These are phyloP conservation scores for Pythium sp. DNA, from an alignment of 352 stramenopile genomes.

Conservation along the genomic window DNA sequence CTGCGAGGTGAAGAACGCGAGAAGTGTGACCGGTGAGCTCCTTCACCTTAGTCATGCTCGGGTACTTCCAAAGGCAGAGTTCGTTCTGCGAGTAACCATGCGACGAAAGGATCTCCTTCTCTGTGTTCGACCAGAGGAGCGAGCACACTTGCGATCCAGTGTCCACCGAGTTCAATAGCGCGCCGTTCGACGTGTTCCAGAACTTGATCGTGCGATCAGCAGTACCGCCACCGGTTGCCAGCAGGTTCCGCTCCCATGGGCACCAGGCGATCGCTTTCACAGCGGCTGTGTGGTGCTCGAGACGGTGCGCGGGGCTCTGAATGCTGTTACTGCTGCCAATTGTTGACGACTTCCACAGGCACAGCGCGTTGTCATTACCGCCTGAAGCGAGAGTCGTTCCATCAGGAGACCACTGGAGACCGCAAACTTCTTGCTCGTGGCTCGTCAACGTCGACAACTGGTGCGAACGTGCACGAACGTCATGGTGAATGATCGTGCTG, in stretches of 20 bases:
- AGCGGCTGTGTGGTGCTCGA: conserved; percentile 96
- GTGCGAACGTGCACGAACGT: conserved; percentile 70
- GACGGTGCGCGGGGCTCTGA: conserved; percentile 61
- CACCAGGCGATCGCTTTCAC: conserved; percentile 99
- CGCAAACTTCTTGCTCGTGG: conserved; percentile 98
- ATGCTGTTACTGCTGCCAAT: conserved; percentile 58
- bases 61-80: conserved; percentile 99
- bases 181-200: conserved; percentile 96
- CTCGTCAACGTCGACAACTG: conserved; percentile 89
- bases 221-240: conserved; percentile 97
- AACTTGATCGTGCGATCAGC: conserved; percentile 99
- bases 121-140: conserved; percentile 91
- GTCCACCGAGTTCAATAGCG: conserved; percentile 95
- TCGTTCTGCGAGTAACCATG: conserved; percentile 98
- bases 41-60: conserved; percentile 96
- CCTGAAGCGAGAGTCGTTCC: conserved; percentile 94
- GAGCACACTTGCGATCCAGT: conserved; percentile 98
- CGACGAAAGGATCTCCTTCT: conserved; percentile 95
- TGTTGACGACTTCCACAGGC: conserved; percentile 94
- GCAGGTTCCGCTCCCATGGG: conserved; percentile 95
- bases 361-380: conserved; percentile 97
- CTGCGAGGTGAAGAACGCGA: conserved; percentile 95
- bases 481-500: conserved; percentile 90
- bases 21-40: conserved; percentile 97
- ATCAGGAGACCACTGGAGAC: conserved; percentile 96